A percentile compares a stretch with the other conserved stretches of the same genome.
Evolutionary conservation across 306 rosid genomes (phyloP).

Genomic region (Senna tora): DNA sequence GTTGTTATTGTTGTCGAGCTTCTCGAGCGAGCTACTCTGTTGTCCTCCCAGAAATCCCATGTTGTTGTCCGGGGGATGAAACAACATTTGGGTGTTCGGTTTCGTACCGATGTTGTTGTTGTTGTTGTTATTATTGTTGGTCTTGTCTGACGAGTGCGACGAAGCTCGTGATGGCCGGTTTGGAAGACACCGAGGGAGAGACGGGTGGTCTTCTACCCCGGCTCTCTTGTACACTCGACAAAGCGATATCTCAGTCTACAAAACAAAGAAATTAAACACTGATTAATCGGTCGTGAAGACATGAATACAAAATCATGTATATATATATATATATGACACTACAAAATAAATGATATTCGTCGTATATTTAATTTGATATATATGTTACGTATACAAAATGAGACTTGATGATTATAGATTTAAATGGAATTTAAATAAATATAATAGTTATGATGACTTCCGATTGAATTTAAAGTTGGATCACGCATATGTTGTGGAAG

Average conservation of each 20-base stretch:
- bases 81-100: too few relatives aligned
- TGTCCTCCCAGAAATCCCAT: too few relatives aligned
- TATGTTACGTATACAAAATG: too few relatives aligned
- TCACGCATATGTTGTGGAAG: conserved; percentile 36
- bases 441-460: background rate
- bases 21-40: too few relatives aligned
- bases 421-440: too few relatives aligned
- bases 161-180: conserved; percentile 53
- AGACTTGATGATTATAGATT: too few relatives aligned
- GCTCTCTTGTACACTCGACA: conserved; percentile 96
- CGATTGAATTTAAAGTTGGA: conserved; percentile 34
- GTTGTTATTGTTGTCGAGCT: background rate
- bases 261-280: background rate
- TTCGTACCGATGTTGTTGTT: background rate
- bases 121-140: conserved; percentile 31
- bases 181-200: conserved; percentile 83
- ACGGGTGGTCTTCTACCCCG: conserved; percentile 94
- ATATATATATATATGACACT: too few relatives aligned
- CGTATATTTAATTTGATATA: too few relatives aligned
- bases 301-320: too few relatives aligned
- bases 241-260: conserved; percentile 87
- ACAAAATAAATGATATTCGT: too few relatives aligned
- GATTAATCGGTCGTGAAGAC: too few relatives aligned
- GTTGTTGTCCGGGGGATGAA: too few relatives aligned
- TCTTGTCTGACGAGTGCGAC: conserved; percentile 27